A percentile compares a stretch with the other conserved stretches of the same genome.
Evolutionary conservation across 306 rosid species (phyloP).

Genomic region (Prosopis cineraria): DNA sequence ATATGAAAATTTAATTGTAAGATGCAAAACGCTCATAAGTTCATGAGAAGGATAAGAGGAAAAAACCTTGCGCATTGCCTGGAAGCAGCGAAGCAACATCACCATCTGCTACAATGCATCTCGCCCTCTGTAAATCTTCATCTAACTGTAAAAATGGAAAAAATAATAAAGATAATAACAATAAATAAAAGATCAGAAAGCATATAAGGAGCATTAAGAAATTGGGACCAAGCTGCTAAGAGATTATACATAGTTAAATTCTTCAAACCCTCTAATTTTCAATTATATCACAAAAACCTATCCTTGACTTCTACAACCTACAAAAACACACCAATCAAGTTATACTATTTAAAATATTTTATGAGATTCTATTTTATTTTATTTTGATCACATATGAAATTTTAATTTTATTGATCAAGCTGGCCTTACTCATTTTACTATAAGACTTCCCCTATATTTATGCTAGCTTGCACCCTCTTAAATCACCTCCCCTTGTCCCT

Average conservation of each 20-base stretch:
- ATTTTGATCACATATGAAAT: not conserved
- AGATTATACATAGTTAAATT: not conserved
- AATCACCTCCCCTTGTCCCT: not conserved
- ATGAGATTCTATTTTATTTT: not conserved
- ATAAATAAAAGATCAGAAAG: not conserved
- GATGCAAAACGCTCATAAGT: not conserved
- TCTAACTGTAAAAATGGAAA: conserved; percentile 54
- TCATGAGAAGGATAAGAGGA: not conserved
- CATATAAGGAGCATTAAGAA: not conserved
- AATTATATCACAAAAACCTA: not conserved
- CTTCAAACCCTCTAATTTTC: not conserved
- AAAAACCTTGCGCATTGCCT: conserved; percentile 70
- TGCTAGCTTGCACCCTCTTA: not conserved
- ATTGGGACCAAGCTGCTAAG: not conserved
- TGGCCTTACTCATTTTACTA: not conserved
- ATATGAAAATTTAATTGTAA: not conserved
- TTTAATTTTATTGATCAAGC: not conserved
- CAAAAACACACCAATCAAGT: not conserved
- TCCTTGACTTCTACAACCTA: not conserved
- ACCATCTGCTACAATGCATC: conserved; percentile 77
- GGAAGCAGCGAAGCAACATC: conserved; percentile 87
- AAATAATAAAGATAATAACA: not conserved
- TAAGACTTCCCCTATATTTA: not conserved
- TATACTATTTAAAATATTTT: not conserved
- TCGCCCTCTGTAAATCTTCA: conserved; percentile 84